These are phyloP conservation scores for Arthrobotrys sinensis DNA, from an alignment of 2,329 filamentous ascomycete species.

Conservation along the genomic window DNA sequence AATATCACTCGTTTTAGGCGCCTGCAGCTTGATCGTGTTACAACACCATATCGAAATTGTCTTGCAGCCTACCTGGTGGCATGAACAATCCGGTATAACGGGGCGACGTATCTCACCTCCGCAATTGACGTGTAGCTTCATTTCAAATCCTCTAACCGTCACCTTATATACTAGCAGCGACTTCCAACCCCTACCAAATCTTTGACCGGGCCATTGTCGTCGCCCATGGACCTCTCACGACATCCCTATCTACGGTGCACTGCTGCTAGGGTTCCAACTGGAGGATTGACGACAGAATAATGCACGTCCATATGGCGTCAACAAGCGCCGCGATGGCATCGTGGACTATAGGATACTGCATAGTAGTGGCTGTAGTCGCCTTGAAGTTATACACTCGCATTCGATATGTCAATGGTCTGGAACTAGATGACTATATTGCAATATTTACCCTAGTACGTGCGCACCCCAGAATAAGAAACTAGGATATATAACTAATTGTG, in stretches of 20 bases:
- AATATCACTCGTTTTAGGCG: conserved; percentile 29
- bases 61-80: conserved; percentile 28
- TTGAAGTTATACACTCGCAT: conserved; percentile 50
- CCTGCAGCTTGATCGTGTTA: conserved; percentile 16
- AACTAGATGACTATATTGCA: conserved; percentile 51
- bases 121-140: neutral
- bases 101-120: neutral
- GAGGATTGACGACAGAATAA: neutral
- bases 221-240: too few species aligned
- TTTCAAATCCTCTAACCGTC: neutral
- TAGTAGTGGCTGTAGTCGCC: conserved; percentile 19
- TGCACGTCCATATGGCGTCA: conserved; percentile 32
- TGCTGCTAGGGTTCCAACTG: neutral
- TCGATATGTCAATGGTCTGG: conserved; percentile 47
- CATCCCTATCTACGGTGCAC: neutral
- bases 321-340: conserved; percentile 43
- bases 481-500: neutral
- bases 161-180: neutral
- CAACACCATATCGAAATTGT: conserved; percentile 10
- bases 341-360: conserved; percentile 39
- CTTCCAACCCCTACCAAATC: neutral
- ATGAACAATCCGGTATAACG: neutral
- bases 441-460: conserved; percentile 32
- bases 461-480: neutral
- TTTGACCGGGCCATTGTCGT: neutral